Evolutionary conservation across 768 basidiomycete species (phyloP).

Genomic region (Fistulinella prunicolor): DNA sequence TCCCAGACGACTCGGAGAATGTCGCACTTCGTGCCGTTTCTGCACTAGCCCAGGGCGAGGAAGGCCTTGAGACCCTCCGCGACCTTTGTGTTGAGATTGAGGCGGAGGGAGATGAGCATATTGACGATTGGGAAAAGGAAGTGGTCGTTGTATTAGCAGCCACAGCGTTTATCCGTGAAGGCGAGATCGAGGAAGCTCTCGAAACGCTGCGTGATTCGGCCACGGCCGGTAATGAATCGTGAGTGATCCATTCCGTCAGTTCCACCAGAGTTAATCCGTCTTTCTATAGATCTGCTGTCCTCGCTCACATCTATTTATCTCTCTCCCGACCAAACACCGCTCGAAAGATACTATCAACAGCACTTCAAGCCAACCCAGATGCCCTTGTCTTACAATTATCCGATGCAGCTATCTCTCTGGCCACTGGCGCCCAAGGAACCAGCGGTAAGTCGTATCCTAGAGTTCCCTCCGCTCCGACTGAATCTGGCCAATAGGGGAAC

Average conservation of each 20-base stretch:
- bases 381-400: conserved; percentile 86
- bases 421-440: conserved; percentile 70
- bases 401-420: conserved; percentile 77
- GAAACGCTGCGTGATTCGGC: conserved; percentile 77
- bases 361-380: conserved; percentile 86
- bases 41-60: conserved; percentile 62
- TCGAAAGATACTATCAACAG: conserved; percentile 78
- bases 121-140: conserved; percentile 64
- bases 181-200: conserved; percentile 88
- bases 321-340: conserved; percentile 86
- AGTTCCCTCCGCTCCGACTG: neutral
- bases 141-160: conserved; percentile 77
- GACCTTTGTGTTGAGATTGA: conserved; percentile 88
- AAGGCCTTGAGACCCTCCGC: conserved; percentile 76
- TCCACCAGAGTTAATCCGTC: neutral
- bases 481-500: conserved; percentile 20
- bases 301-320: conserved; percentile 87
- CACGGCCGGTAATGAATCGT: conserved; percentile 86
- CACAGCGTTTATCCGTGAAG: conserved; percentile 81
- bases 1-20: conserved; percentile 59
- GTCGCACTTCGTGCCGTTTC: conserved; percentile 67
- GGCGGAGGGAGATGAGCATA: conserved; percentile 62
- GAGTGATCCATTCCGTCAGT: conserved; percentile 27
- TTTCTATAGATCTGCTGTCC: conserved; percentile 64
- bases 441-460: conserved; percentile 33